Evolutionary conservation across 2,329 filamentous ascomycete species (phyloP).

Genomic region (Fusarium heterosporum): DNA sequence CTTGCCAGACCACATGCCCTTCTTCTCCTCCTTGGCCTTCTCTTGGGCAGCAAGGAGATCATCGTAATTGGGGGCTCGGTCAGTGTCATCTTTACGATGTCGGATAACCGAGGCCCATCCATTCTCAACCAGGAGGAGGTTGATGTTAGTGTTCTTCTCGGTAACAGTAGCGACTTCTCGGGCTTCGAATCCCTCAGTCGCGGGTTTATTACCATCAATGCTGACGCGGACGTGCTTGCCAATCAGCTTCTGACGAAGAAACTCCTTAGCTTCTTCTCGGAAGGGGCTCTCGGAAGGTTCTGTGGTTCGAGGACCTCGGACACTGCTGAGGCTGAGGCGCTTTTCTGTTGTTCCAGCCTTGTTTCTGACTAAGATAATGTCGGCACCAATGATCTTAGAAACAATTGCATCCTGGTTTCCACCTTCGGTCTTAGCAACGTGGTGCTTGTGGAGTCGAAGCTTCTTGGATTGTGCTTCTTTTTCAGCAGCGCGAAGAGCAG

Average conservation of each 20-base stretch:
- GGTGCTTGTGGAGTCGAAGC: conserved; percentile 83
- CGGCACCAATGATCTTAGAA: conserved; percentile 85
- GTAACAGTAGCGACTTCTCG: conserved; percentile 92
- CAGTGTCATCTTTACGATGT: conserved; percentile 93
- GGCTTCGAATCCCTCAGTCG: conserved; percentile 90
- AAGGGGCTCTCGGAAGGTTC: conserved; percentile 91
- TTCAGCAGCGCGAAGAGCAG: conserved; percentile 84
- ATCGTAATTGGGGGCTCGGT: conserved; percentile 94
- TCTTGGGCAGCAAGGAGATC: conserved; percentile 85
- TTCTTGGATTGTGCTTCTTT: conserved; percentile 82
- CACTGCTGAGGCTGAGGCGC: conserved; percentile 90
- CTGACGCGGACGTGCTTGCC: conserved; percentile 93
- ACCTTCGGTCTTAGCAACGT: conserved; percentile 75
- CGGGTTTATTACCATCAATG: conserved; percentile 91
- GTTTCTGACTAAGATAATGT: conserved; percentile 87
- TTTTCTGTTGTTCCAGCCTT: conserved; percentile 85
- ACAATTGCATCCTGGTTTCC: conserved; percentile 84
- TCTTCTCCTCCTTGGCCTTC: conserved; percentile 84
- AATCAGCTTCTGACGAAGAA: conserved; percentile 90
- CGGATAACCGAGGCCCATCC: conserved; percentile 95
- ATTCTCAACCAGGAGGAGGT: conserved; percentile 85
- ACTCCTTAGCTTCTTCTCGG: conserved; percentile 94
- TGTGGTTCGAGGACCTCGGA: conserved; percentile 89
- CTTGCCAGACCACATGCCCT: conserved; percentile 96
- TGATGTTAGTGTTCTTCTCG: conserved; percentile 87